Conservation (phyloP, 306 rosid species). For the Vigna radiata region DNA sequence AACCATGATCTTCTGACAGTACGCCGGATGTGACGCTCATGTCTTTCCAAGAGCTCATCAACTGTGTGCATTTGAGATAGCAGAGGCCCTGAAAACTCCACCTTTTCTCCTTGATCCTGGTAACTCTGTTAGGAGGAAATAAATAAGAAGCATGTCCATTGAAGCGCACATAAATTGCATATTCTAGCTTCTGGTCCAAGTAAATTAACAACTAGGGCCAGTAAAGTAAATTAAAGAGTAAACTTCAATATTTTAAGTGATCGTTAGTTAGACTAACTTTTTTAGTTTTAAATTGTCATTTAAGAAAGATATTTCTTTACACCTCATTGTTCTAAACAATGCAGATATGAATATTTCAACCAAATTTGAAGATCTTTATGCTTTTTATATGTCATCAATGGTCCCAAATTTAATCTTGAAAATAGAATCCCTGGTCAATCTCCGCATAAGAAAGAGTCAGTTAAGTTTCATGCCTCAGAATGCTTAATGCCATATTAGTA, state of each 20-base stretch:
- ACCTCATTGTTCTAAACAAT: not conserved
- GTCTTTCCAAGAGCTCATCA: slow-evolving; percentile 91
- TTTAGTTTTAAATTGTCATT: slow-evolving; percentile 1
- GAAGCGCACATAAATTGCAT: slow-evolving; percentile 21
- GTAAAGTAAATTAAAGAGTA: not conserved
- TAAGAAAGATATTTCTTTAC: not conserved
- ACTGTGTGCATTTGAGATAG: slow-evolving; percentile 84
- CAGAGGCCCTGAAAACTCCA: slow-evolving; percentile 93
- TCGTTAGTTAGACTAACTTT: not conserved
- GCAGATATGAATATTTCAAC: no score
- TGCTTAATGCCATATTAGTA: no score
- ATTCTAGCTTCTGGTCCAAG: slow-evolving; percentile 18
- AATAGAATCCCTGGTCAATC: no score
- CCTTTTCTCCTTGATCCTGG: slow-evolving; percentile 82
- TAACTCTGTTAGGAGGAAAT: slow-evolving; percentile 61
- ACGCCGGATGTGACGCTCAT: slow-evolving; percentile 85
- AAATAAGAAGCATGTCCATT: slow-evolving; percentile 21
- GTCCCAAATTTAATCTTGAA: no score
- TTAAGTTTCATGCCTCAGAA: no score
- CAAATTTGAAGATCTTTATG: not conserved
- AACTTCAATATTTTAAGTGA: not conserved
- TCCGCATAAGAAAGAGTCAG: no score
- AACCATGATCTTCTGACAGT: slow-evolving; percentile 87
- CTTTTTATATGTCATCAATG: no score
- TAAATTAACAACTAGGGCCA: not conserved